phyloP scores from a whole-genome alignment of 495 filamentous ascomycete genomes.

The Letharia lupina region DNA sequence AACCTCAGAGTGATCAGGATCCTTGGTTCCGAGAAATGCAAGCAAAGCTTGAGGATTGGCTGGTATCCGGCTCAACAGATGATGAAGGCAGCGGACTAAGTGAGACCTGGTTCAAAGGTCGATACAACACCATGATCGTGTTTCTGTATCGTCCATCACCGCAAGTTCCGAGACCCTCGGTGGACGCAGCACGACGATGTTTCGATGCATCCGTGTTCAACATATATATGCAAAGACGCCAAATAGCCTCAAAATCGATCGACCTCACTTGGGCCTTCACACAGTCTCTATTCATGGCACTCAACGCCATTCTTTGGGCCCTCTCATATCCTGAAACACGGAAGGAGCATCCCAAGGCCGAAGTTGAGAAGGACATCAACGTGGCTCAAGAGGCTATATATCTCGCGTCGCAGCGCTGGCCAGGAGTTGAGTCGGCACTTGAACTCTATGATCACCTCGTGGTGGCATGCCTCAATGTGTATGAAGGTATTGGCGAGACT shows the following conservation, averaged over 20 bases:
- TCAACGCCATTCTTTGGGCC: constrained; percentile 83
- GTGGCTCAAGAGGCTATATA: constrained; percentile 66
- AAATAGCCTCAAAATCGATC: constrained; percentile 62
- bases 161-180: constrained; percentile 75
- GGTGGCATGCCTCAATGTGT: constrained; percentile 74
- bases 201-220: constrained; percentile 75
- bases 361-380: constrained; percentile 62
- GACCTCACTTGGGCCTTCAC: constrained; percentile 92
- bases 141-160: constrained; percentile 81
- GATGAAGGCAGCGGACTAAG: constrained; percentile 58
- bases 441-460: constrained; percentile 72
- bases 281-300: constrained; percentile 72
- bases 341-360: constrained; percentile 53
- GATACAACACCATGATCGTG: constrained; percentile 76
- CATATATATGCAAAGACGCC: constrained; percentile 65
- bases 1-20: constrained; percentile 65
- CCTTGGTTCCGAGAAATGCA: constrained; percentile 81
- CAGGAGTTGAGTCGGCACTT: constrained; percentile 73
- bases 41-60: constrained; percentile 67
- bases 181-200: constrained; percentile 63
- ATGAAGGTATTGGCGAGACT: constrained; percentile 53
- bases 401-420: constrained; percentile 74
- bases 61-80: constrained; percentile 48
- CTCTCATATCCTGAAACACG: constrained; percentile 79
- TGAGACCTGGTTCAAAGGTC: constrained; percentile 61